Evolutionary conservation across 352 stramenopile genomes (phyloP).

Genomic region (Phytopythium mirpurense): DNA sequence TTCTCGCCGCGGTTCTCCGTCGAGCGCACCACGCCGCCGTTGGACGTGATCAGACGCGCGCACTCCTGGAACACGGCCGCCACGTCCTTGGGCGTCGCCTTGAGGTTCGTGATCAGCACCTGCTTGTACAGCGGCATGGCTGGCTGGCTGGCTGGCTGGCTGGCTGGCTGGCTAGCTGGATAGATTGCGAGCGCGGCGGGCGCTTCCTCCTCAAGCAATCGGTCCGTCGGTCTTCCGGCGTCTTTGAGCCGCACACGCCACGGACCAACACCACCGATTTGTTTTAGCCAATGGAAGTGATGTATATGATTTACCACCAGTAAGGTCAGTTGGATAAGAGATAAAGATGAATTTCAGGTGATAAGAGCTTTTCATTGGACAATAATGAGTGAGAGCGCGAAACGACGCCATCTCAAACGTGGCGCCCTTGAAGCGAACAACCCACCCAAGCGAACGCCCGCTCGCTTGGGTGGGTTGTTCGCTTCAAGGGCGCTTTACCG

Average conservation of each 20-base stretch:
- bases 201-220: not conserved
- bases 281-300: constrained; percentile 13
- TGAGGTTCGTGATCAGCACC: constrained; percentile 85
- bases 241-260: constrained; percentile 10
- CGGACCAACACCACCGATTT: constrained; percentile 11
- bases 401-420: not conserved
- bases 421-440: not conserved
- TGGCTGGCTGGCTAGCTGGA: no score
- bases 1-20: constrained; percentile 82
- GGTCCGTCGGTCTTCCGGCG: not conserved
- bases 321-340: not conserved
- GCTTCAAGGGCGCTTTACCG: no score
- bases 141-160: no score
- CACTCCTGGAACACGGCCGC: constrained; percentile 81
- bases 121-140: constrained; percentile 88
- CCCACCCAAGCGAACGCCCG: no score
- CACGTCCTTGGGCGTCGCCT: constrained; percentile 80
- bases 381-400: not conserved
- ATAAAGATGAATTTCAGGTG: not conserved
- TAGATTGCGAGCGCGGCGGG: no score
- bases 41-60: constrained; percentile 54
- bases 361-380: not conserved
- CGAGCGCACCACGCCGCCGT: constrained; percentile 69
- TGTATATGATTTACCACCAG: not conserved
- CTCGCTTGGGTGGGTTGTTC: no score